A percentile compares a stretch with the other conserved stretches of the same genome.
Evolutionary conservation across 495 filamentous ascomycete species (phyloP).

Genomic region (Penicillium chermesinum): DNA sequence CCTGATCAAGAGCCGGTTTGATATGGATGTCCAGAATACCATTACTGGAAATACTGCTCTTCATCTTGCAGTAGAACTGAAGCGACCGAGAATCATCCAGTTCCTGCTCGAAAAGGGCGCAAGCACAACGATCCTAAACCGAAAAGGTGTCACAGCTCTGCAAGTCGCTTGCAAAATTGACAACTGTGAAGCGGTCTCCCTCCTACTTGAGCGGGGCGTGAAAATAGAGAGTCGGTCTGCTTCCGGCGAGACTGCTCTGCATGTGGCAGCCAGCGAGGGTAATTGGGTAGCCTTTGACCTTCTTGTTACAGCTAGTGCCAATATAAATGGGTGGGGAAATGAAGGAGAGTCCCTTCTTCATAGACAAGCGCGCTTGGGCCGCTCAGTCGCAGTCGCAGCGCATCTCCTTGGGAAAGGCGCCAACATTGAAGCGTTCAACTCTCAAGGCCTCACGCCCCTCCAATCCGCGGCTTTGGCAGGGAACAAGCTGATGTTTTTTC

Average conservation of each 20-base stretch:
- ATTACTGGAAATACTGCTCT: slow-evolving; percentile 30
- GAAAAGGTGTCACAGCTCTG: slow-evolving; percentile 26
- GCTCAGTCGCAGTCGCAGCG: slow-evolving; percentile 9
- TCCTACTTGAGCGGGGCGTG: slow-evolving; percentile 23
- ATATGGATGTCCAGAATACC: slow-evolving; percentile 26
- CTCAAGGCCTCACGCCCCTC: slow-evolving; percentile 28
- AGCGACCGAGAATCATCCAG: slow-evolving; percentile 24
- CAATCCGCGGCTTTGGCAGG: slow-evolving; percentile 30
- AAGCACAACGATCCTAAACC: slow-evolving; percentile 16
- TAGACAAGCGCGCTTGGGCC: slow-evolving; percentile 14
- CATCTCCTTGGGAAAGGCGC: slow-evolving; percentile 27
- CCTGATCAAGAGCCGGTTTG: slow-evolving; percentile 19
- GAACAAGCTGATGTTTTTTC: slow-evolving; percentile 24
- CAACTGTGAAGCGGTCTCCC: slow-evolving; percentile 29
- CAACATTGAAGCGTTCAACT: slow-evolving; percentile 29
- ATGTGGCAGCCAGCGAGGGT: slow-evolving; percentile 18
- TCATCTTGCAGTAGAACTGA: slow-evolving; percentile 24
- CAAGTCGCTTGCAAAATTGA: slow-evolving; percentile 27
- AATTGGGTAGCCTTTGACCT: slow-evolving; percentile 33
- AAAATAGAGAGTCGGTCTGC: slow-evolving; percentile 21
- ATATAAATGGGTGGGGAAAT: slow-evolving; percentile 29
- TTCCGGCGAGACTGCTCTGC: slow-evolving; percentile 23
- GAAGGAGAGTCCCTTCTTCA: slow-evolving; percentile 30
- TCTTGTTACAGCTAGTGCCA: slow-evolving; percentile 26
- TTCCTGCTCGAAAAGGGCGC: slow-evolving; percentile 31